phyloP scores from a whole-genome alignment of 805 yeast species.

The Candida ipomoeae region DNA sequence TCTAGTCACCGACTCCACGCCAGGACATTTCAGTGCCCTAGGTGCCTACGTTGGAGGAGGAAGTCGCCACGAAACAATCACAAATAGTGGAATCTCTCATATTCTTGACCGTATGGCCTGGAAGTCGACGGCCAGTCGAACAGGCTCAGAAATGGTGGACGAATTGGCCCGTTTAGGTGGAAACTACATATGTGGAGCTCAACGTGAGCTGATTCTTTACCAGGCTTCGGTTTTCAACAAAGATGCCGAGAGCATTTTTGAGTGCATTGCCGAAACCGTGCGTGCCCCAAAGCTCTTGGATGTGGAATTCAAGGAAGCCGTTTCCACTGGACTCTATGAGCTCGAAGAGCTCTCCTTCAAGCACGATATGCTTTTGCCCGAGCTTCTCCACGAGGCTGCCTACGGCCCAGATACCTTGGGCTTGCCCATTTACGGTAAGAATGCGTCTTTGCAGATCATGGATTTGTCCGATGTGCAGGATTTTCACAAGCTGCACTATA shows the following conservation, averaged over 20 bases:
- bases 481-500: constrained; percentile 64
- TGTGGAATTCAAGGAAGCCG: constrained; percentile 70
- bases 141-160: constrained; percentile 70
- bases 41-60: constrained; percentile 92
- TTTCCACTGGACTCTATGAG: constrained; percentile 73
- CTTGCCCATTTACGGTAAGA: constrained; percentile 78
- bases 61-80: constrained; percentile 67
- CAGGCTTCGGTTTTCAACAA: constrained; percentile 91
- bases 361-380: constrained; percentile 84
- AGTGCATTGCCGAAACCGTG: constrained; percentile 73
- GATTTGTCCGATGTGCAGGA: constrained; percentile 48
- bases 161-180: constrained; percentile 82
- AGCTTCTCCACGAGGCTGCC: constrained; percentile 82
- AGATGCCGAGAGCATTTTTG: constrained; percentile 77
- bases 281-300: constrained; percentile 62
- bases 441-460: constrained; percentile 56
- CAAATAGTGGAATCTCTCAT: constrained; percentile 72
- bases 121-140: constrained; percentile 56
- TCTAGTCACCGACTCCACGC: constrained; percentile 78
- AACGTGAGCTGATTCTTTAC: constrained; percentile 87
- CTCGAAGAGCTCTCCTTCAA: constrained; percentile 76
- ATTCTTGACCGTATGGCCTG: constrained; percentile 82
- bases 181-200: constrained; percentile 87
- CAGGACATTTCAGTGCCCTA: constrained; percentile 87
- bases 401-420: constrained; percentile 73